These are phyloP conservation scores for Protea cynaroides DNA, from an alignment of 164 flowering plant species.

Conservation along the genomic window DNA sequence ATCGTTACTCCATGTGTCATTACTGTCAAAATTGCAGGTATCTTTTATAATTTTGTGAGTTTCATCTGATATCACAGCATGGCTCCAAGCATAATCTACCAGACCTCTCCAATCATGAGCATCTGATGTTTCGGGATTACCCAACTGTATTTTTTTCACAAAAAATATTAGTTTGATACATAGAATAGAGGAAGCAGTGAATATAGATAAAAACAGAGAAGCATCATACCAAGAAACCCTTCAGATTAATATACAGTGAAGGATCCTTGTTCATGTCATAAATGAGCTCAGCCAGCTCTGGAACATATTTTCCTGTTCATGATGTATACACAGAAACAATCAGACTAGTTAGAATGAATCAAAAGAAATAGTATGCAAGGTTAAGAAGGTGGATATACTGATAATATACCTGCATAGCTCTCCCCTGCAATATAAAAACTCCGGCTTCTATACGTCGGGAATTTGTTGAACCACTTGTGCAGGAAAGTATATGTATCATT, in stretches of 20 bases:
- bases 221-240: slow-evolving; percentile 71
- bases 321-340: background rate
- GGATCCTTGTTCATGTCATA: slow-evolving; percentile 68
- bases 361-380: background rate
- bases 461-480: slow-evolving; percentile 80
- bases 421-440: slow-evolving; percentile 86
- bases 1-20: slow-evolving; percentile 52
- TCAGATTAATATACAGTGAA: slow-evolving; percentile 53
- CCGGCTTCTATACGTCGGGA: slow-evolving; percentile 55
- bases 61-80: slow-evolving; percentile 86
- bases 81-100: slow-evolving; percentile 98
- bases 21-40: slow-evolving; percentile 62
- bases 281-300: slow-evolving; percentile 80
- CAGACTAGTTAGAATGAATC: background rate
- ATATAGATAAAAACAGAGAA: background rate
- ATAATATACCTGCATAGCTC: slow-evolving; percentile 99
- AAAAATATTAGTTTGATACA: background rate
- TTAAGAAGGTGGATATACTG: background rate
- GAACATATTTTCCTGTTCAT: slow-evolving; percentile 79
- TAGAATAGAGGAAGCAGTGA: background rate
- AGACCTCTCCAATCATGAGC: slow-evolving; percentile 73
- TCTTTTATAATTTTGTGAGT: slow-evolving; percentile 48
- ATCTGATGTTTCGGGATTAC: slow-evolving; percentile 82
- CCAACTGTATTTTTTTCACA: slow-evolving; percentile 36
- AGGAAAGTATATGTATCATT: slow-evolving; percentile 74